Evolutionary conservation across 2,329 filamentous ascomycete genomes (phyloP).

Genomic region (Elsinoe batatas): DNA sequence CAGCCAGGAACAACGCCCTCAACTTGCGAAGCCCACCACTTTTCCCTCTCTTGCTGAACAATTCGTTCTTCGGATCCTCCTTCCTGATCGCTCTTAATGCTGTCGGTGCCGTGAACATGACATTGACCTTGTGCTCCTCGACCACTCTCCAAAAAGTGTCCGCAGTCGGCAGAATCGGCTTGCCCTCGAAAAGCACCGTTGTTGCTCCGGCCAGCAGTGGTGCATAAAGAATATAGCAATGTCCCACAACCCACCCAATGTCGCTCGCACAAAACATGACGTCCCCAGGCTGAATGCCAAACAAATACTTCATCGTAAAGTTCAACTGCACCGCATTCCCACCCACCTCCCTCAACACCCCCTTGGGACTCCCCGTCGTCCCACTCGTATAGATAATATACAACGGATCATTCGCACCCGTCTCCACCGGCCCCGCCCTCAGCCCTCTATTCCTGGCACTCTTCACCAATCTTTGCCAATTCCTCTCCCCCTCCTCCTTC

Average conservation of each 20-base stretch:
- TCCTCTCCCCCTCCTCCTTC: conserved; percentile 57
- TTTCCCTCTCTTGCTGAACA: conserved; percentile 53
- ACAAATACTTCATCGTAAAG: conserved; percentile 72
- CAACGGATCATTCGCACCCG: conserved; percentile 67
- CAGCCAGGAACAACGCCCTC: conserved; percentile 71
- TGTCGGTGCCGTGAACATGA: conserved; percentile 77
- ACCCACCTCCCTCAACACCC: conserved; percentile 70
- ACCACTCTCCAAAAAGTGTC: conserved; percentile 81
- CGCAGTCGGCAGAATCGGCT: conserved; percentile 79
- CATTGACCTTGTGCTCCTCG: conserved; percentile 75
- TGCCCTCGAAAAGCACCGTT: conserved; percentile 87
- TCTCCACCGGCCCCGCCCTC: conserved; percentile 64
- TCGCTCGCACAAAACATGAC: conserved; percentile 74
- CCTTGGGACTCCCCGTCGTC: conserved; percentile 74
- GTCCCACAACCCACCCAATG: conserved; percentile 85
- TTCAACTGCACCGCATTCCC: conserved; percentile 81
- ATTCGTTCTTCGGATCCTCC: conserved; percentile 66
- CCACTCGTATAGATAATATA: conserved; percentile 87
- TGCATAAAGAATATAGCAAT: conserved; percentile 81
- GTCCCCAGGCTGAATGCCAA: conserved; percentile 72
- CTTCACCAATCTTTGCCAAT: conserved; percentile 69
- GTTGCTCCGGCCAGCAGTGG: conserved; percentile 77
- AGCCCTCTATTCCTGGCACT: conserved; percentile 58
- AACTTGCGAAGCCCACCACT: conserved; percentile 63
- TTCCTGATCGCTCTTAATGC: conserved; percentile 79